These are phyloP conservation scores for Coemansia sp. DNA, from an alignment of 192 early-diverging fungal species.

Conservation along the genomic window DNA sequence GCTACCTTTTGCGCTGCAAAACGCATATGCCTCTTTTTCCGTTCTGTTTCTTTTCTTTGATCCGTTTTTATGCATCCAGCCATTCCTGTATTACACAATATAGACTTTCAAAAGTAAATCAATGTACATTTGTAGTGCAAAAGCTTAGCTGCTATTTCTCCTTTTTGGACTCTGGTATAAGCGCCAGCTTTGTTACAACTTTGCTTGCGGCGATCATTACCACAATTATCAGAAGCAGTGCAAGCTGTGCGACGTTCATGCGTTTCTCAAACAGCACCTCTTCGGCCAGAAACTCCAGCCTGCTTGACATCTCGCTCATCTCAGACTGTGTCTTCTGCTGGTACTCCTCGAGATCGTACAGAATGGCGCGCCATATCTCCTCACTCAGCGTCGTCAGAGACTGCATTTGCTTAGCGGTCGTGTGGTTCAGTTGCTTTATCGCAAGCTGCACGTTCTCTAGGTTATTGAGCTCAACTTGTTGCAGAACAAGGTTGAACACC, in stretches of 20 bases:
- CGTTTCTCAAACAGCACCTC: slow-evolving; percentile 59
- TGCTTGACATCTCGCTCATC: slow-evolving; percentile 29
- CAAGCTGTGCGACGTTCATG: slow-evolving; percentile 56
- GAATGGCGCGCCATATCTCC: slow-evolving; percentile 56
- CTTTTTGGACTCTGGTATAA: slow-evolving; percentile 55
- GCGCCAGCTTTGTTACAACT: slow-evolving; percentile 48
- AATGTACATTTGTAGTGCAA: no score
- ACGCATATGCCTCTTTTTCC: no score
- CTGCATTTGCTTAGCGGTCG: slow-evolving; percentile 64
- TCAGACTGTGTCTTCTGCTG: slow-evolving; percentile 49
- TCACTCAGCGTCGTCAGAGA: slow-evolving; percentile 58
- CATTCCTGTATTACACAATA: no score
- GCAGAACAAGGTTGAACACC: slow-evolving; percentile 65
- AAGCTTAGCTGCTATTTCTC: slow-evolving; percentile 44
- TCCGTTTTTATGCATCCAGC: no score
- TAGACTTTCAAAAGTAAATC: no score
- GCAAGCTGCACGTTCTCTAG: slow-evolving; percentile 64
- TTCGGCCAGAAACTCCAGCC: slow-evolving; percentile 49
- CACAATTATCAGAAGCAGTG: slow-evolving; percentile 47
- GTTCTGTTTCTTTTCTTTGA: no score
- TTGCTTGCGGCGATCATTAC: slow-evolving; percentile 49
- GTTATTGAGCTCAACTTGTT: slow-evolving; percentile 61
- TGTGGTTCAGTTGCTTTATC: slow-evolving; percentile 66
- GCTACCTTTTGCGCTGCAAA: no score
- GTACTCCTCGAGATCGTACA: slow-evolving; percentile 55